Conservation (phyloP, 2,329 filamentous ascomycete species). For the Colletotrichum tanaceti region DNA sequence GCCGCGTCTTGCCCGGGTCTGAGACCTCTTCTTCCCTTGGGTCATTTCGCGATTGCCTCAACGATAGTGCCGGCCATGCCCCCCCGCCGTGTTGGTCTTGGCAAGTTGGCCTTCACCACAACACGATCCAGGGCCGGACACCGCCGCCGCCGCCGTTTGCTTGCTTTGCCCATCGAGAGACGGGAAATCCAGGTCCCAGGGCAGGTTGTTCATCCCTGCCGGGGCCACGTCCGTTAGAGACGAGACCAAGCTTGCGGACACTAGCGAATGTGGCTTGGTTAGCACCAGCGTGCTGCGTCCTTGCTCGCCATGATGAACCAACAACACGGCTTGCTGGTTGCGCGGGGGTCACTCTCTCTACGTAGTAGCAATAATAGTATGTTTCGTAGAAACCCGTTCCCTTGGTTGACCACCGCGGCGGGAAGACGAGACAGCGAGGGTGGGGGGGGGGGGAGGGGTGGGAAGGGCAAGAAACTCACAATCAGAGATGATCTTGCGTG, state of each 20-base stretch:
- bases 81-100: too few relatives aligned
- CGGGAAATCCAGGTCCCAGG: constrained; percentile 13
- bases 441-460: too few relatives aligned
- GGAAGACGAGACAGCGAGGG: too few relatives aligned
- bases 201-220: constrained; percentile 32
- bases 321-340: not conserved
- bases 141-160: constrained; percentile 17
- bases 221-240: constrained; percentile 8
- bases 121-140: not conserved
- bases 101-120: not conserved
- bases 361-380: too few relatives aligned
- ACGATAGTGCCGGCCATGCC: constrained; percentile 26
- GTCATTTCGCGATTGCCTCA: constrained; percentile 39
- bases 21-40: constrained; percentile 38
- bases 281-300: constrained; percentile 31
- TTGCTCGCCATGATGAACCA: constrained; percentile 9
- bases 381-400: constrained; percentile 23
- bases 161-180: constrained; percentile 28
- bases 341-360: too few relatives aligned
- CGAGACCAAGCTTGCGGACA: constrained; percentile 26
- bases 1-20: constrained; percentile 28
- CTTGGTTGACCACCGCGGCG: not conserved
- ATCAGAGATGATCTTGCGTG: constrained; percentile 1
- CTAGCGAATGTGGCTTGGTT: constrained; percentile 39
- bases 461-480: too few relatives aligned